Evolutionary conservation across 2,329 filamentous ascomycete species (phyloP), one percentile per base, ranked within the genome.

Genomic region (Cytospora mali): DNA sequence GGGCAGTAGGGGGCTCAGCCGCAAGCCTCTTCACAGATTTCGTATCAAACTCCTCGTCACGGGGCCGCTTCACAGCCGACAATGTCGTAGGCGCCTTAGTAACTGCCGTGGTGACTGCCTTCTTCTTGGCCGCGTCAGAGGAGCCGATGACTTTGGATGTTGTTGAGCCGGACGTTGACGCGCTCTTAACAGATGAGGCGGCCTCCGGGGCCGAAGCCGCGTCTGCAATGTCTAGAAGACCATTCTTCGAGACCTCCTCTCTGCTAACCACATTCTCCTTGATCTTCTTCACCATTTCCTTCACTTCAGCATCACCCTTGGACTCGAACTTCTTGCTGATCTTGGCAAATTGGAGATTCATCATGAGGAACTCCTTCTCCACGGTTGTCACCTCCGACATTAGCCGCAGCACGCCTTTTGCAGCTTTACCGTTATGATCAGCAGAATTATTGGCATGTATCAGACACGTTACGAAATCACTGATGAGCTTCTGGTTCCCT

Each of bases 341-440:
- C 60, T 84, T 86, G 62, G 85, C 82, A 61, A 92, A 84, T 69
- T 90, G 90, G 48, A 86, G 83, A 64, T 84, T 87, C 67, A 87
- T 84, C 49, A 87, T 76, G 39, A 86, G 73, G 51, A 80, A 80
- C 64, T 83, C 85, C 66, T 82, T 84, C 55, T 81, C 85, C 49
- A 87, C 81, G 62, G 87, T 88, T 39, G 83, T 86, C 62, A 87
- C 86, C 61, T 81, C 76, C 6, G 86, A 82, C 72, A 92, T 81
- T 33, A 91, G 79, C 57, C 83, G 77, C 21, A 88, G 76, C n/a
- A 84, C 74, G 21, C 81, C 79, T 66, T 84, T 83, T n/a, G 83
- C 79, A 16, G 85, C 72, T 65, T 80, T 79, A 7, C 82, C 81
- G 29, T 78, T 79, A 68, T 81, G 84, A 68, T 86, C 82, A 55